Conservation (phyloP, 192 early-diverging fungal species). For the Entomortierella lignicola region DNA sequence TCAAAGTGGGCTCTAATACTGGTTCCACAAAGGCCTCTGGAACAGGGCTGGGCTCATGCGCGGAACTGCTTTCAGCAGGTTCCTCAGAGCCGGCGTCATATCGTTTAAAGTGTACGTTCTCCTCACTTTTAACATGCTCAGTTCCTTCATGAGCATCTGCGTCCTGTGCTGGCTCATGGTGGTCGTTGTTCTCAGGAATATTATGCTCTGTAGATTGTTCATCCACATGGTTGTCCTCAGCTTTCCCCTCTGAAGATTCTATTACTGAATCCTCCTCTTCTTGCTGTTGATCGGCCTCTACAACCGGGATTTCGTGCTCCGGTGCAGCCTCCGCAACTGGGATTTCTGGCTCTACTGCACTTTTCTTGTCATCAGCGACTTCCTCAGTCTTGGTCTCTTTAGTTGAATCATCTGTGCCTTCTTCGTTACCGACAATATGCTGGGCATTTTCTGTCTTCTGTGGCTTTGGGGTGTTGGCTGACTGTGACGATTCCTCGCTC, state of each 20-base stretch:
- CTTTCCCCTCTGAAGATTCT: not conserved
- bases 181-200: too few species aligned
- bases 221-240: not conserved
- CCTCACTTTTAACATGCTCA: not conserved
- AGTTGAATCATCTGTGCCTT: not conserved
- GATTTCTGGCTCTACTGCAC: not conserved
- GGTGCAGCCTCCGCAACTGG: slow-evolving; percentile 6
- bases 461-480: not conserved
- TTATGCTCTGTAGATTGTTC: not conserved
- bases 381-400: slow-evolving; percentile 9
- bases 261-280: not conserved
- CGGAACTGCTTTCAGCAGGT: not conserved
- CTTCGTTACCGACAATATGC: not conserved
- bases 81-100: not conserved
- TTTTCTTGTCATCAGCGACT: slow-evolving; percentile 8
- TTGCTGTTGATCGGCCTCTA: not conserved
- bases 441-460: not conserved
- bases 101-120: not conserved
- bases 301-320: not conserved
- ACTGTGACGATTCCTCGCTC: too few species aligned
- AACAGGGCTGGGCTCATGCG: slow-evolving; percentile 2
- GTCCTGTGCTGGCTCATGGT: too few species aligned
- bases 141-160: too few species aligned
- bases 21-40: not conserved
- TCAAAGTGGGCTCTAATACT: slow-evolving; percentile 4